phyloP scores from a whole-genome alignment of 2,329 filamentous ascomycete species.

The Phialocephala sp. region DNA sequence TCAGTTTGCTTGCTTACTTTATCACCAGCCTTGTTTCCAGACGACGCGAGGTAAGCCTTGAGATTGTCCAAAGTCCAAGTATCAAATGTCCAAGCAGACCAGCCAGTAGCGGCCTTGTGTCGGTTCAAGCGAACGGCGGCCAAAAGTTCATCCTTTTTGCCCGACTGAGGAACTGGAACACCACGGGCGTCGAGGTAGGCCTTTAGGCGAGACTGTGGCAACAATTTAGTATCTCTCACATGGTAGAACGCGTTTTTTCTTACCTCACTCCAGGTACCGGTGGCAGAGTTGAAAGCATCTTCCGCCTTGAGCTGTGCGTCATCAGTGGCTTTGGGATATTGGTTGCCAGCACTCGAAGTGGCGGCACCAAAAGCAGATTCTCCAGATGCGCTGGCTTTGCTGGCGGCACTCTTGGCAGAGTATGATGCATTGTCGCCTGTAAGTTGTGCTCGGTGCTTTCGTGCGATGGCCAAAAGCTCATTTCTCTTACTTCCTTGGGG shows the following conservation, averaged over 20 bases:
- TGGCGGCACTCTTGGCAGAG: slow-evolving; percentile 71
- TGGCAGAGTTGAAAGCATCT: slow-evolving; percentile 69
- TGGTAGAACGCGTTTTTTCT: neutral
- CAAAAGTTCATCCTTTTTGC: slow-evolving; percentile 74
- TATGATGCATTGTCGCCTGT: slow-evolving; percentile 65
- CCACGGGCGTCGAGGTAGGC: slow-evolving; percentile 78
- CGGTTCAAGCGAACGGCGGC: slow-evolving; percentile 75
- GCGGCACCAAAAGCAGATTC: slow-evolving; percentile 71
- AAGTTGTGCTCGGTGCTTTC: slow-evolving; percentile 80
- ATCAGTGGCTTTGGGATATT: slow-evolving; percentile 78
- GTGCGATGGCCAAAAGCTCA: slow-evolving; percentile 86
- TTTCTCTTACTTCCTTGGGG: slow-evolving; percentile 89
- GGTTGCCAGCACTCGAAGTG: slow-evolving; percentile 75
- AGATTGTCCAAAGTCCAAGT: slow-evolving; percentile 76
- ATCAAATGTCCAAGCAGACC: slow-evolving; percentile 79
- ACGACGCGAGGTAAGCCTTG: slow-evolving; percentile 59
- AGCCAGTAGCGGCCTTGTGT: slow-evolving; percentile 72
- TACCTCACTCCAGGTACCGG: slow-evolving; percentile 72
- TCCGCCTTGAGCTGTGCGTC: slow-evolving; percentile 65
- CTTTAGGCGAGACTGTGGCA: slow-evolving; percentile 64
- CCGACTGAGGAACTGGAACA: slow-evolving; percentile 73
- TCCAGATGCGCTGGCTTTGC: slow-evolving; percentile 69
- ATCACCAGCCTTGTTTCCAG: slow-evolving; percentile 61
- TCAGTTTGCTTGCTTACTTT: slow-evolving; percentile 66
- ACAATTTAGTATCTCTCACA: slow-evolving; percentile 18